Evolutionary conservation across 495 filamentous ascomycete genomes (phyloP), one percentile per base, ranked within the genome.

Genomic region (Letharia lupina): DNA sequence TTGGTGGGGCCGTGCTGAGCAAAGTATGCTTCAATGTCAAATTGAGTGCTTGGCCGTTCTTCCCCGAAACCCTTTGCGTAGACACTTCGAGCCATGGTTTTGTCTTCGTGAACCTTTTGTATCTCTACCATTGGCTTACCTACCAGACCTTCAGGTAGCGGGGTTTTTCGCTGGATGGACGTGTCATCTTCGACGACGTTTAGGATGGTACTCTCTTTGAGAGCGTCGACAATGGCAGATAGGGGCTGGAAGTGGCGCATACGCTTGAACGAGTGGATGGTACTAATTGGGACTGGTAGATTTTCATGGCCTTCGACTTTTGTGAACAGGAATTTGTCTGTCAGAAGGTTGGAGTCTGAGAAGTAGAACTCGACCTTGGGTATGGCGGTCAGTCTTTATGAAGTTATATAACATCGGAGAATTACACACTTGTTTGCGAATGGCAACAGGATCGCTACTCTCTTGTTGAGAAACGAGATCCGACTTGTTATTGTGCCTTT

Each of bases 321-420:
- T 65, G 82, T 76, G 78, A 91, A 87, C 47, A 99, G 82, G 78
- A 91, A 93, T 72, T 91, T 89, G 77, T 99, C 94, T 69, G 82
- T 83, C 54, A 88, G 87, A 1, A 98, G 84, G 73, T 99, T 99
- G 69, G 88, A 89, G 74, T 96, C 91, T 66, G 89, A 89, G 77
- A 99, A 96, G 79, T 98, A 99, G 74, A 97, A 99, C 72, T 99
- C 93, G 64, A 96, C 92, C 91, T 96, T 71, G 15, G 5, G 31
- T 9, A 20, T 20, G 42, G 23, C 52, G 12, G 35, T 65, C 63
- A 69, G 65, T 44, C 20, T 57, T 69, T 56, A 20, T 13, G 47
- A 47, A 65, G 57, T 56, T 18, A 15, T 60, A 60, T 70, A 47
- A 31, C 11, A 62, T 45, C 20, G 40, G 58, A 40, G 15, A 47